These are phyloP conservation scores for Aureobasidium subglaciale DNA, from an alignment of 2,329 filamentous ascomycete species.

Conservation along the genomic window DNA sequence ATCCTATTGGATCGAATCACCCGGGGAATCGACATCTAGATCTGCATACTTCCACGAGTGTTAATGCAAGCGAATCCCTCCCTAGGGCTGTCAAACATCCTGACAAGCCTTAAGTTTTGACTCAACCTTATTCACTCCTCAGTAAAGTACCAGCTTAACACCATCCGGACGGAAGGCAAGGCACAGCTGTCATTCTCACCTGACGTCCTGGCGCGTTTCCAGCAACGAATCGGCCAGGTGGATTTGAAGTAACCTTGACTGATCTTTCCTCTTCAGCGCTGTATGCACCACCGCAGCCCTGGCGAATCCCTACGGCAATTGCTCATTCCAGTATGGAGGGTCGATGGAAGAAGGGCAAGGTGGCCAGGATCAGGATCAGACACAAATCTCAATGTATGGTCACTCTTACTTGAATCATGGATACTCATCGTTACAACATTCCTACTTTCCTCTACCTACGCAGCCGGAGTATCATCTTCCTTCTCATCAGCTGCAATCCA, in stretches of 20 bases:
- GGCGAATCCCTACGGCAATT: constrained; percentile 5
- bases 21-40: neutral
- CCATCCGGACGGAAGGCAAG: neutral
- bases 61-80: neutral
- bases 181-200: neutral
- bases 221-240: neutral
- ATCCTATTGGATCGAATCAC: neutral
- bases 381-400: neutral
- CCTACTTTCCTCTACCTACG: neutral
- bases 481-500: neutral
- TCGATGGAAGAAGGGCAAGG: neutral
- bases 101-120: neutral
- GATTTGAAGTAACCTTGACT: neutral
- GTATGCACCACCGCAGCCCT: neutral
- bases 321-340: neutral
- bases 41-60: neutral
- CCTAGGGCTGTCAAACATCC: neutral
- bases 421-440: neutral
- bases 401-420: neutral
- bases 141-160: neutral
- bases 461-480: neutral
- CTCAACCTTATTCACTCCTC: neutral
- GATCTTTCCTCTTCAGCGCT: neutral
- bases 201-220: neutral
- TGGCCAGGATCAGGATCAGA: neutral